Evolutionary conservation across 192 early-diverging fungal genomes (phyloP).

Genomic region (Coemansia sp.): DNA sequence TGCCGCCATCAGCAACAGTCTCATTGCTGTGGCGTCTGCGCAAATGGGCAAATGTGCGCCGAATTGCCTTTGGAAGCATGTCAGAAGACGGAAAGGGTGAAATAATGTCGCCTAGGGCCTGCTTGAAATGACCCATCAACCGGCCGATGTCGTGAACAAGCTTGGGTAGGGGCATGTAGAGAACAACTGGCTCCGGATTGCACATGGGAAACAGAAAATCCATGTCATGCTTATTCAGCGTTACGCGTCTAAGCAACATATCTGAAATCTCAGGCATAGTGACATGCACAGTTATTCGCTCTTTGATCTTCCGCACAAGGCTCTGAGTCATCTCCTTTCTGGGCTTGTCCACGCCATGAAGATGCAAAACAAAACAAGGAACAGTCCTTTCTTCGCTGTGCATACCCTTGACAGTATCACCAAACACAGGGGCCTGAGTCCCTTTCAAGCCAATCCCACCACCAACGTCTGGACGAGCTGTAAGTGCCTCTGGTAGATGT

Average conservation of each 20-base stretch:
- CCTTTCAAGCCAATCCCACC: background rate
- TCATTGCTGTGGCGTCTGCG: constrained; percentile 14
- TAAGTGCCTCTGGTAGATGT: background rate
- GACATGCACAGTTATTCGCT: constrained; percentile 40
- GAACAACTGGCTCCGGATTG: constrained; percentile 47
- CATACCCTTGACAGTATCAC: constrained; percentile 3
- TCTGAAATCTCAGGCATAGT: constrained; percentile 52
- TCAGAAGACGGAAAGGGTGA: constrained; percentile 38
- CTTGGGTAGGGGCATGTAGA: constrained; percentile 51
- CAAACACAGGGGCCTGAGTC: background rate
- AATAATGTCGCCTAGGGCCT: constrained; percentile 44
- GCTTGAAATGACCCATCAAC: constrained; percentile 40
- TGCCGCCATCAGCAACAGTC: background rate
- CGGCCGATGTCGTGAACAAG: constrained; percentile 49
- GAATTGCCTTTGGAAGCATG: constrained; percentile 32
- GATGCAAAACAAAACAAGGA: constrained; percentile 34
- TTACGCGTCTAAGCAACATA: constrained; percentile 39
- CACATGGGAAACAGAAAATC: constrained; percentile 49
- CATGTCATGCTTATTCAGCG: constrained; percentile 49
- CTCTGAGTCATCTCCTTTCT: constrained; percentile 41
- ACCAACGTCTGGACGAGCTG: no score
- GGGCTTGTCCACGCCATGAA: constrained; percentile 47
- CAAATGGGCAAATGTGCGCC: constrained; percentile 41
- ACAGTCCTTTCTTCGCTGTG: constrained; percentile 27
- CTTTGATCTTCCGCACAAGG: constrained; percentile 47